Percentiles rank a stretch among this genome's conserved stretches.
Conservation (phyloP, 2,329 filamentous ascomycete genomes). For the Penicillium polonicum region DNA sequence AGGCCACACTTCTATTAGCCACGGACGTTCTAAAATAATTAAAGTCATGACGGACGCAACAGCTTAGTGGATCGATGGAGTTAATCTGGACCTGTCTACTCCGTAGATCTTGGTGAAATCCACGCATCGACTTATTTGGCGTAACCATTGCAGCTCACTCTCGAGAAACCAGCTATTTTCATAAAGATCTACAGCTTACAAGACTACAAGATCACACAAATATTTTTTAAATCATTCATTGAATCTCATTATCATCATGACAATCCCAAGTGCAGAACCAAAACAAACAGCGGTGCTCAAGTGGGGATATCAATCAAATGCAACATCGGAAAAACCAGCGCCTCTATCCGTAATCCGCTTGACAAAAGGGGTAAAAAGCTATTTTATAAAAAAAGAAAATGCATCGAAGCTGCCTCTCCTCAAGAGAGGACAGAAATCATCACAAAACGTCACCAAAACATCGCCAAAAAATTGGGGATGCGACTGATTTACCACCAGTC, state of each 20-base stretch:
- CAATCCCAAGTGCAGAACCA: constrained; percentile 18
- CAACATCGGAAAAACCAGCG: constrained; percentile 28
- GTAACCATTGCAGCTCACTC: not conserved
- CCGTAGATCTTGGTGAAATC: too few species aligned
- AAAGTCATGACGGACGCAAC: not conserved
- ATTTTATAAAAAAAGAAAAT: constrained; percentile 20
- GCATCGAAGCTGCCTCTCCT: constrained; percentile 16
- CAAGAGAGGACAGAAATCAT: constrained; percentile 18
- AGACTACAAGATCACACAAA: not conserved
- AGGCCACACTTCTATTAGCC: not conserved
- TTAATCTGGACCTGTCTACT: not conserved
- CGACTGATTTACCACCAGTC: constrained; percentile 70
- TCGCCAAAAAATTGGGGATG: not conserved
- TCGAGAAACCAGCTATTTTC: not conserved
- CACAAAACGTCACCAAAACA: constrained; percentile 5
- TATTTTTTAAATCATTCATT: constrained; percentile 20
- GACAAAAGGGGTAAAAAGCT: constrained; percentile 19
- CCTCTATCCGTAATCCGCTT: constrained; percentile 34
- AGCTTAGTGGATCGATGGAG: not conserved
- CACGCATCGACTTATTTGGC: too few species aligned
- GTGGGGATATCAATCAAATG: constrained; percentile 30
- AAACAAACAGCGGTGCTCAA: constrained; percentile 21
- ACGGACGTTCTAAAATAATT: not conserved
- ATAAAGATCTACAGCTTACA: not conserved
- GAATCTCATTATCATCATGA: constrained; percentile 29